Base-by-base conservation (phyloP, 176 grass and related monocot species). In the sorghum (Sorghum bicolor) region DNA sequence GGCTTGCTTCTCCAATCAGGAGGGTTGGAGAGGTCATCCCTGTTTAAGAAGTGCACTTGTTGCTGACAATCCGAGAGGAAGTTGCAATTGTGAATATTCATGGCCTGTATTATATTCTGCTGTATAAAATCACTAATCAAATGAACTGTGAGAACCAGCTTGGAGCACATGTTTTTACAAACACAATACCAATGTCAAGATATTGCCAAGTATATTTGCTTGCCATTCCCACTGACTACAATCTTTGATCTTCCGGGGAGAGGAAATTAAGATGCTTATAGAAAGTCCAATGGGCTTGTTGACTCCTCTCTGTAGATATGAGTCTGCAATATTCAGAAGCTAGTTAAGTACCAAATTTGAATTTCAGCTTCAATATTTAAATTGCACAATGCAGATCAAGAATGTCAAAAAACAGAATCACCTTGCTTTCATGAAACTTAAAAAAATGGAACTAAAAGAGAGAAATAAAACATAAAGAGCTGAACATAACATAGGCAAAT, bases 261-360 rank as follows among this genome's bases (percentile, higher is more conserved):
- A 36, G 24, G 28, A 32, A 40, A n/a, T n/a, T n/a, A n/a, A 38
- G 4, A 64, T 60, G 40, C 2, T 14, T 13, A 53, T 53, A 20
- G 62, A 2, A 33, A 2, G 11, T 39, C 37, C 62, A 63, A 17
- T 11, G 16, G 19, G 32, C 34, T 58, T 26, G 6, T 19, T 41
- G 39, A 22, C 2, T 47, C 76, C 29, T 24, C 2, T 19, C 25
- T 5, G 10, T 76, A 22, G 5, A 33, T 67, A 43, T 0, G 2
- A 9, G 31, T 74, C 87, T 89, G 87, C 63, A 68, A 61, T 28
- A 68, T 52, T 53, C 30, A 55, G 2, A 87, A 5, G 8, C 10
- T 32, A 40, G 13, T 77, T 71, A 64, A 5, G 6, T 22, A 53
- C 5, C 43, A 14, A 14, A 24, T 38, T 22, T 33, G 0, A 41